Base-by-base conservation (phyloP, 1,284 basidiomycete species). In the Apiotrichum porosum region DNA sequence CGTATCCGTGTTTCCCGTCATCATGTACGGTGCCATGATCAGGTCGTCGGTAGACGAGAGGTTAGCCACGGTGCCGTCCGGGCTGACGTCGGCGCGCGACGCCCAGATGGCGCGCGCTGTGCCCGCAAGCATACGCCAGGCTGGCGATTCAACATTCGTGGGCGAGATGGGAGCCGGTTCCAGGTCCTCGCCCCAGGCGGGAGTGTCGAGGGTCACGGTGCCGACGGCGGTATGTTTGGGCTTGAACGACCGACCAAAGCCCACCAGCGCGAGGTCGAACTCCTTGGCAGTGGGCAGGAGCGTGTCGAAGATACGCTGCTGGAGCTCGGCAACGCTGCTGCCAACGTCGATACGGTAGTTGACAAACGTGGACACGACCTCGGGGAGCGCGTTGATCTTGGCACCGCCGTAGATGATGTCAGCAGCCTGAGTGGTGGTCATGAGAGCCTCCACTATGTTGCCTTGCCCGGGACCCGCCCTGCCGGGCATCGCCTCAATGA, bases 341-440 rank as follows among this genome's bases (percentile, higher is more conserved):
- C 54, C 41, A 51, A 71, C 71, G 54, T 71, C 71, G 54, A 73
- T 73, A 17, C 71, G 63, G 57, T 68, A 68, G 54, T 73, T 73
- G 63, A 73, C 61, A 32, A 56, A 37, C 6, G 62, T 52, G 6
- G 60, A 61, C 17, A 69, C 68, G 10, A 65, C 46, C 45, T 68
- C 63, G 13, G 68, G 63, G 1, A 69, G 44, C 17, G 66, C 62
- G 37, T 65, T 69, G 30, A 68, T 55, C 47, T 66, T 67, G 34
- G 65, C 60, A 22, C 68, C 68, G 31, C 68, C 68, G 24, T 57
- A 38, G 42, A 73, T 50, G n/a, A 72, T 64, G 45, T 71, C 69
- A 19, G 70, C 64, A 0, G 70, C 70, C 10, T 55, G 61, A 0
- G 70, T 72, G 3, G 70, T 72, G 12, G 58, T 49, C 3, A 71